A percentile compares a stretch with the other conserved stretches of the same genome.
phyloP scores from a whole-genome alignment of 768 basidiomycete genomes.

The Boletus reticuloceps region DNA sequence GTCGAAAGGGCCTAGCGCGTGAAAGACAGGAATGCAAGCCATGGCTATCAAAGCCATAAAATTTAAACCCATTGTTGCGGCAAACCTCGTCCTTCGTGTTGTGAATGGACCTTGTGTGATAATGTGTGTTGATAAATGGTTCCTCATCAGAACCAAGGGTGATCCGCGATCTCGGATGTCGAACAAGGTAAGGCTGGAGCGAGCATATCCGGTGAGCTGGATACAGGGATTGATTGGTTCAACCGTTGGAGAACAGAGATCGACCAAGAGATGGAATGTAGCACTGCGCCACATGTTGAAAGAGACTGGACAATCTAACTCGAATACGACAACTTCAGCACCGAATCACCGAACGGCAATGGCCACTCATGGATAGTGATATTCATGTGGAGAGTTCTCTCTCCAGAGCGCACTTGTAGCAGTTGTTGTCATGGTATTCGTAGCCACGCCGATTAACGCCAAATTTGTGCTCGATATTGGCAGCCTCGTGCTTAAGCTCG shows the following conservation, averaged over 20 bases:
- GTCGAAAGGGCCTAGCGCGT: constrained; percentile 7
- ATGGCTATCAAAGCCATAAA: constrained; percentile 29
- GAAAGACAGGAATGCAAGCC: constrained; percentile 11
- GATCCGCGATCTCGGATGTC: constrained; percentile 18
- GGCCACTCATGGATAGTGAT: constrained; percentile 49
- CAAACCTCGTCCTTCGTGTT: constrained; percentile 14
- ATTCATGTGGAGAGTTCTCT: constrained; percentile 15
- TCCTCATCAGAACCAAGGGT: constrained; percentile 23
- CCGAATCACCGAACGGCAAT: constrained; percentile 22
- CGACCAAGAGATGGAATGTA: constrained; percentile 38
- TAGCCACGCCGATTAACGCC: too few relatives aligned
- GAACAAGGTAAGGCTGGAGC: constrained; percentile 7
- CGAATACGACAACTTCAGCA: constrained; percentile 39
- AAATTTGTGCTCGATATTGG: too few relatives aligned
- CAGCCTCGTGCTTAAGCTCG: too few relatives aligned
- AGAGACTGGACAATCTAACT: constrained; percentile 36
- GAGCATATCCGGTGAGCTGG: constrained; percentile 9
- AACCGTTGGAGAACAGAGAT: constrained; percentile 29
- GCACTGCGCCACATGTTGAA: constrained; percentile 44
- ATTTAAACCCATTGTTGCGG: constrained; percentile 35
- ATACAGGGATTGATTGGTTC: constrained; percentile 6
- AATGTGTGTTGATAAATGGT: constrained; percentile 15
- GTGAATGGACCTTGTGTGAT: constrained; percentile 14
- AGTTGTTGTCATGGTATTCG: constrained; percentile 2
- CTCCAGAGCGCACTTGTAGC: constrained; percentile 32